Percentiles rank a stretch among this genome's conserved stretches.
Conservation (phyloP, 257 asterid species). For the Ajuga chamaepitys region DNA sequence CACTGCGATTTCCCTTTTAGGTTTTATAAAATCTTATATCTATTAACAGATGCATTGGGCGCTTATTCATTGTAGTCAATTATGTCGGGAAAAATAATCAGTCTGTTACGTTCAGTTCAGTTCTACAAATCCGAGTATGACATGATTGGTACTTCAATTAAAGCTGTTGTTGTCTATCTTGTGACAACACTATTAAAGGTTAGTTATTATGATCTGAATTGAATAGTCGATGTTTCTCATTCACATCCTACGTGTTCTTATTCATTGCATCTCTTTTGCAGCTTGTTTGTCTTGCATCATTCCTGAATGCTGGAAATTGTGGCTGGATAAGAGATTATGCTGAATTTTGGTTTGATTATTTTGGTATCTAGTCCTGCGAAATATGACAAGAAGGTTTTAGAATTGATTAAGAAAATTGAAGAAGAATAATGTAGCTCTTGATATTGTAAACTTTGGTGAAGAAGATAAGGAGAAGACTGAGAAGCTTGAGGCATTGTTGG, state of each 20-base stretch:
- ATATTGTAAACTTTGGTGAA: constrained; percentile 96
- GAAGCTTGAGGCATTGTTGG: constrained; percentile 86
- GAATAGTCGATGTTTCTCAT: background rate
- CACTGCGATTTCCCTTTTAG: background rate
- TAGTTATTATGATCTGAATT: constrained; percentile 5
- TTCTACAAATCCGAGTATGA: constrained; percentile 86
- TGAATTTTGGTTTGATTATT: no score
- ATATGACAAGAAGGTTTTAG: constrained; percentile 83
- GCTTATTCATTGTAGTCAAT: background rate
- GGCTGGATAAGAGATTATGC: no score
- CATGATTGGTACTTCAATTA: constrained; percentile 85
- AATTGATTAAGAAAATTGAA: constrained; percentile 72
- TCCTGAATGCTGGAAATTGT: no score
- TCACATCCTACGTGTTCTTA: background rate
- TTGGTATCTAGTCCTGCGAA: constrained; percentile 68
- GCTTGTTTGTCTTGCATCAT: constrained; percentile 97
- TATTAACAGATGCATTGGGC: no score
- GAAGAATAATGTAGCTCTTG: no score
- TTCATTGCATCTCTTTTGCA: constrained; percentile 25
- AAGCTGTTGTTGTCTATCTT: constrained; percentile 77
- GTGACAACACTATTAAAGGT: constrained; percentile 86
- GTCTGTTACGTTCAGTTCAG: background rate
- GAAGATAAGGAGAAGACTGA: constrained; percentile 85
- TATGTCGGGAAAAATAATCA: background rate
- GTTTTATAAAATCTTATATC: background rate